Base-by-base conservation (phyloP, 2,329 filamentous ascomycete genomes). In the Ceratocystis papillata region DNA sequence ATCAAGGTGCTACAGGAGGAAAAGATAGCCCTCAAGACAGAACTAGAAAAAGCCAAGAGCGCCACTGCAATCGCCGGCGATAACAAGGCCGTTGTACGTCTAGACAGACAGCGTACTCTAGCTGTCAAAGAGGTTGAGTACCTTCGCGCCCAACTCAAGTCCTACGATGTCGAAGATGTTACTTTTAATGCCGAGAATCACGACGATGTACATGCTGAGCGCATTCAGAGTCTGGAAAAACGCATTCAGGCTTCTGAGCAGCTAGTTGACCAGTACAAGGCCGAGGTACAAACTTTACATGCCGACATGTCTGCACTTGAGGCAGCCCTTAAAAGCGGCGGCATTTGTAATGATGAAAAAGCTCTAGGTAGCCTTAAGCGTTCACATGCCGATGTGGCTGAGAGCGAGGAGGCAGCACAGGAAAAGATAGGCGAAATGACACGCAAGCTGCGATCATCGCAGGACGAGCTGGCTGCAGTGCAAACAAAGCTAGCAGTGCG, bases 91-190 rank as follows among this genome's bases (percentile, higher is more conserved):
- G 86, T 85, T 55, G 78, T 88, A 64, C 84, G 94, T 41, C 78
- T 96, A 0, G 93, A 99, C 71, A 83, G 94, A 67, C 93, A 97
- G 73, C 88, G 90, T 67, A 84, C 82, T 0, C 81, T 99, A 6
- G 90, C 92, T 0, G 81, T 90, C 28, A 96, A 96, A 73, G 95
- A 99, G 74, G 90, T 94, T 0, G 92, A 96, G 70, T 96, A 96
- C 73, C 81, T 99, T 5, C 88, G 94, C 25, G 93, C 90, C 0
- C 94, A 99, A 75, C 81, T 97, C 65, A 92, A 92, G 76, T 87
- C 89, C 0, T 88, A 95, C 68, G 90, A 97, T 72, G 83, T 85
- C 0, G 94, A 99, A 75, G 92, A 97, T 71, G 84, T 85, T 64
- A 92, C 92, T 0, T 88, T 96, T 44, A 85, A 83, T 55, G 87